phyloP scores from a whole-genome alignment of 2,329 filamentous ascomycete species.

The Arthrobotrys sphaeroides region DNA sequence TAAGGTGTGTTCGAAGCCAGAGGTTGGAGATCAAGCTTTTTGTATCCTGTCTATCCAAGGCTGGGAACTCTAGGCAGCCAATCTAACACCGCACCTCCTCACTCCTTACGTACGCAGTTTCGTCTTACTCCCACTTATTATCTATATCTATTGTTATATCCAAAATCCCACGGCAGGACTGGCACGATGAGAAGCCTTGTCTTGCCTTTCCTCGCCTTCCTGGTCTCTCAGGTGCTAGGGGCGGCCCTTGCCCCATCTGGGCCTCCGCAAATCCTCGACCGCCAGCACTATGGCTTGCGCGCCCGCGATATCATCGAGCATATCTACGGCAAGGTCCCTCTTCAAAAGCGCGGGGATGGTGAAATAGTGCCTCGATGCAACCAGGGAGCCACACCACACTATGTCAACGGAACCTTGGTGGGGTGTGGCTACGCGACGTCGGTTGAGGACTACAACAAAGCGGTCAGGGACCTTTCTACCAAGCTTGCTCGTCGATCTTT shows the following conservation, averaged over 20 bases:
- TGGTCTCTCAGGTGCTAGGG: not conserved
- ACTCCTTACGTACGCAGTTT: no score
- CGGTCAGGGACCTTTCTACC: slow-evolving; percentile 6
- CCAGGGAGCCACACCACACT: not conserved
- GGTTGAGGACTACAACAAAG: slow-evolving; percentile 22
- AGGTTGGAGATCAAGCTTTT: no score
- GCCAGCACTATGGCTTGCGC: slow-evolving; percentile 11
- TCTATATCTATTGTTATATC: no score
- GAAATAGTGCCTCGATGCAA: not conserved
- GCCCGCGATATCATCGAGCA: slow-evolving; percentile 31
- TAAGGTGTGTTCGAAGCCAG: no score
- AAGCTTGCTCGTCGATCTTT: slow-evolving; percentile 4
- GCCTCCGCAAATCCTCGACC: slow-evolving; percentile 7
- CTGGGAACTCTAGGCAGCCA: no score
- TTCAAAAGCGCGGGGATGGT: slow-evolving; percentile 8
- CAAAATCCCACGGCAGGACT: not conserved
- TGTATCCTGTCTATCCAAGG: no score
- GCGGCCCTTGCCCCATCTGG: not conserved
- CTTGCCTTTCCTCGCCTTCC: not conserved
- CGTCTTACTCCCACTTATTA: no score
- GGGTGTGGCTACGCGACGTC: slow-evolving; percentile 23
- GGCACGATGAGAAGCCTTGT: not conserved
- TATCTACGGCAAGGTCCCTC: slow-evolving; percentile 15
- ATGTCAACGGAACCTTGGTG: not conserved
- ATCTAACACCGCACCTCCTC: no score